phyloP scores from a whole-genome alignment of 2,329 filamentous ascomycete genomes.

The Akanthomyces uredinophilus region DNA sequence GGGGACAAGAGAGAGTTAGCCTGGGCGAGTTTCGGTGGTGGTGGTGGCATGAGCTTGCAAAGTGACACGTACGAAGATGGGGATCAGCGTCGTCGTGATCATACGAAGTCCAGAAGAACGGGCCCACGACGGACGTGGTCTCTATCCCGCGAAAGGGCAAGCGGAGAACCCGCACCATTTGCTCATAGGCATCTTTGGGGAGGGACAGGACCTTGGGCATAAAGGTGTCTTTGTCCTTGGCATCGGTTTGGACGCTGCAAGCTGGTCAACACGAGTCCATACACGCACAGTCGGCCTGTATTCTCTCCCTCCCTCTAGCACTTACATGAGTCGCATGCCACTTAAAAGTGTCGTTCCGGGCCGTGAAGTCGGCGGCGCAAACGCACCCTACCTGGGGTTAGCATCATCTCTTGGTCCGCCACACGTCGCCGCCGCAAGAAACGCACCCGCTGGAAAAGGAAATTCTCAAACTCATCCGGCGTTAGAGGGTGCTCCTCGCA shows the following conservation, averaged over 20 bases:
- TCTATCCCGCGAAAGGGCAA: conserved; percentile 56
- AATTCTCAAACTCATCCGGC: conserved; percentile 54
- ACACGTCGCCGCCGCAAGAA: background rate
- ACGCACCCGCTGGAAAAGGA: conserved; percentile 45
- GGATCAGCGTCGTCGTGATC: conserved; percentile 53
- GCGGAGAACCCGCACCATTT: conserved; percentile 50
- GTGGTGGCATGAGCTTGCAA: background rate
- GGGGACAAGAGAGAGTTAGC: background rate
- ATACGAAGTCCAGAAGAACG: conserved; percentile 57
- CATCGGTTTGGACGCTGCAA: conserved; percentile 50
- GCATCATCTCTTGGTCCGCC: background rate
- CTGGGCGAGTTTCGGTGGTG: background rate
- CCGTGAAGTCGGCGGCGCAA: conserved; percentile 39
- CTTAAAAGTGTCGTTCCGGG: conserved; percentile 41
- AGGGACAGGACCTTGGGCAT: conserved; percentile 50
- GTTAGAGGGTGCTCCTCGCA: conserved; percentile 48
- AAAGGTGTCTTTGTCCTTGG: conserved; percentile 54
- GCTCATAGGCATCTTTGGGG: conserved; percentile 43
- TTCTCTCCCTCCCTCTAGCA: conserved; percentile 15
- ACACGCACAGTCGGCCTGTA: background rate
- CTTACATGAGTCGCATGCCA: conserved; percentile 52
- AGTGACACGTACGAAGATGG: conserved; percentile 45
- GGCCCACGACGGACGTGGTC: conserved; percentile 53
- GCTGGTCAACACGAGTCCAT: background rate
- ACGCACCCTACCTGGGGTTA: conserved; percentile 42